Conservation (phyloP, 164 flowering plant species). For the Dillenia turbinata region DNA sequence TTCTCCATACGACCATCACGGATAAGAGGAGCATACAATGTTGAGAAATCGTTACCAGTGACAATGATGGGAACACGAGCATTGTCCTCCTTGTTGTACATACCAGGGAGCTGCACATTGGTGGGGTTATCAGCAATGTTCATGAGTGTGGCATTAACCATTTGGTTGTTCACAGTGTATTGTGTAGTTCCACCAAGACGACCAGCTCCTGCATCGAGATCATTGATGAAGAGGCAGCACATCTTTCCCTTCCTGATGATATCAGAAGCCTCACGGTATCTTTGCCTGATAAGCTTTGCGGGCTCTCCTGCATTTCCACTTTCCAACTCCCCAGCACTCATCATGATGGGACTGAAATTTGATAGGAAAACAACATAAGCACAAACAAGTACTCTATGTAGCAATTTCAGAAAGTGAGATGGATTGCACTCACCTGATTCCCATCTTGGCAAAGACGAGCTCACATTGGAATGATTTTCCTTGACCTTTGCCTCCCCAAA, state of each 20-base stretch:
- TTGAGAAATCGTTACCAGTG: slow-evolving; percentile 70
- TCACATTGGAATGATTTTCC: slow-evolving; percentile 74
- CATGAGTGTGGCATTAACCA: slow-evolving; percentile 76
- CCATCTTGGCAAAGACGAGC: slow-evolving; percentile 70
- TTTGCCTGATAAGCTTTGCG: slow-evolving; percentile 59
- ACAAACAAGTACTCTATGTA: not conserved
- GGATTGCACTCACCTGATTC: slow-evolving; percentile 44
- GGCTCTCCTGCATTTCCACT: slow-evolving; percentile 69
- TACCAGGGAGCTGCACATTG: slow-evolving; percentile 60
- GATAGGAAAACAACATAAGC: not conserved
- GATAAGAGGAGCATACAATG: slow-evolving; percentile 66
- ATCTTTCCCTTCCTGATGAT: slow-evolving; percentile 65
- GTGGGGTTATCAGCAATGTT: slow-evolving; percentile 72
- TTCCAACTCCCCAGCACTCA: slow-evolving; percentile 71
- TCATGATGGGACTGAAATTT: slow-evolving; percentile 51
- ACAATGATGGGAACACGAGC: slow-evolving; percentile 63
- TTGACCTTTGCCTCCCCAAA: slow-evolving; percentile 81
- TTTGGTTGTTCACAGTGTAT: slow-evolving; percentile 72
- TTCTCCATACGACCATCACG: slow-evolving; percentile 84
- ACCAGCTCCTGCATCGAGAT: slow-evolving; percentile 74
- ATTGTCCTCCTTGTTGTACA: slow-evolving; percentile 75
- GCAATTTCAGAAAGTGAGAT: not conserved
- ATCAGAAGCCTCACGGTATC: slow-evolving; percentile 72
- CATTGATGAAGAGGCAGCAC: slow-evolving; percentile 71
- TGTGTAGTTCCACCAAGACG: slow-evolving; percentile 64